phyloP scores from a whole-genome alignment of 2,329 filamentous ascomycete genomes.

The Lecanicillium sp. region DNA sequence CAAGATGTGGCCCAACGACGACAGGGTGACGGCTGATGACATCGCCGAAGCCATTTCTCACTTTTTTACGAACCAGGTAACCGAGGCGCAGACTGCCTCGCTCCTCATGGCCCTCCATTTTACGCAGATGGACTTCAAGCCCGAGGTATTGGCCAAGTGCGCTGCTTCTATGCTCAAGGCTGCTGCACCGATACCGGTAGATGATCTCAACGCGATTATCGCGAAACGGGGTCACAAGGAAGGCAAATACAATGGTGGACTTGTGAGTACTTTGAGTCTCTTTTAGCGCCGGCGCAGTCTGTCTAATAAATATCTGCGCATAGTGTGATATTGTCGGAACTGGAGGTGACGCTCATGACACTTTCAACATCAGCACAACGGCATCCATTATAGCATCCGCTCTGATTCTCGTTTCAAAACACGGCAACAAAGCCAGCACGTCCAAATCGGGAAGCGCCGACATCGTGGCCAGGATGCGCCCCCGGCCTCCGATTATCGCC shows the following conservation, averaged over 20 bases:
- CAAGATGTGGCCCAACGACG: constrained; percentile 58
- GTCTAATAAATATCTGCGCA: constrained; percentile 11
- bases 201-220: constrained; percentile 56
- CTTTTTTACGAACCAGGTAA: constrained; percentile 86
- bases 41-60: constrained; percentile 85
- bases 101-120: constrained; percentile 90
- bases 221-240: constrained; percentile 55
- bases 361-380: constrained; percentile 96
- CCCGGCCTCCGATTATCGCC: constrained; percentile 65
- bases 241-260: constrained; percentile 72
- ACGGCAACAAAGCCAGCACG: constrained; percentile 92
- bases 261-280: constrained; percentile 51
- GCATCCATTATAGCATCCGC: constrained; percentile 87
- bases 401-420: constrained; percentile 81
- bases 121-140: constrained; percentile 74
- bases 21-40: constrained; percentile 63
- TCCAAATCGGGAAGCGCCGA: constrained; percentile 95
- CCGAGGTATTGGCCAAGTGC: constrained; percentile 81
- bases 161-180: constrained; percentile 78
- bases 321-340: constrained; percentile 93
- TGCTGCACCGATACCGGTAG: constrained; percentile 63
- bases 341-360: constrained; percentile 92
- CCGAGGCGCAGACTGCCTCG: constrained; percentile 80
- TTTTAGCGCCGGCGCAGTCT: no score
- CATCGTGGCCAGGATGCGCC: constrained; percentile 70